Evolutionary conservation across 106 monocot species (phyloP).

Genomic region (Alisma plantagoaquatica): DNA sequence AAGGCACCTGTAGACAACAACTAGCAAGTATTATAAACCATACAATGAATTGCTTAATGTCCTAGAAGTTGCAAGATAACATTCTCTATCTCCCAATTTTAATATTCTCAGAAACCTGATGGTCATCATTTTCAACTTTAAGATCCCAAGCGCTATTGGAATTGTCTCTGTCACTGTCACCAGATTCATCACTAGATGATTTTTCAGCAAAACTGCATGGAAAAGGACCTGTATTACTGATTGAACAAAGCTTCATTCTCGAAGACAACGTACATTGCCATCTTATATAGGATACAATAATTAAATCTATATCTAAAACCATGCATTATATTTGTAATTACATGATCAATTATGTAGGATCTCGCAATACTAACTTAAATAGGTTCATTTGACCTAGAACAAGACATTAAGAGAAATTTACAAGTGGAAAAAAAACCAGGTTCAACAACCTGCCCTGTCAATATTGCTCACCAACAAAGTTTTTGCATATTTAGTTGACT

Average conservation of each 20-base stretch:
- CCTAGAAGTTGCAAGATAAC: background rate
- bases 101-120: background rate
- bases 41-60: background rate
- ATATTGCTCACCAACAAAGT: too few relatives aligned
- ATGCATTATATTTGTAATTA: background rate
- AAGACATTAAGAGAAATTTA: background rate
- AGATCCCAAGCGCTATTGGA: constrained; percentile 12
- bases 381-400: background rate
- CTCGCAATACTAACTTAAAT: background rate
- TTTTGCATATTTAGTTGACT: too few relatives aligned
- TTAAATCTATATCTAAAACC: background rate
- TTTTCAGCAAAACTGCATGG: constrained; percentile 64
- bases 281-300: too few relatives aligned
- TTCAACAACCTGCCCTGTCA: too few relatives aligned
- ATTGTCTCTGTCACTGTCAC: constrained; percentile 26
- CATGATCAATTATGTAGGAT: background rate
- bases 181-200: constrained; percentile 57
- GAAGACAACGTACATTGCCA: too few relatives aligned
- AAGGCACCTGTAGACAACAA: background rate
- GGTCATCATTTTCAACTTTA: too few relatives aligned
- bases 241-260: too few relatives aligned
- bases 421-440: background rate
- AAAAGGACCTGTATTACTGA: background rate
- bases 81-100: background rate
- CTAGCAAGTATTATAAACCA: background rate